Evolutionary conservation across 2,329 filamentous ascomycete genomes (phyloP).

Genomic region (Raffaelea albimanens): DNA sequence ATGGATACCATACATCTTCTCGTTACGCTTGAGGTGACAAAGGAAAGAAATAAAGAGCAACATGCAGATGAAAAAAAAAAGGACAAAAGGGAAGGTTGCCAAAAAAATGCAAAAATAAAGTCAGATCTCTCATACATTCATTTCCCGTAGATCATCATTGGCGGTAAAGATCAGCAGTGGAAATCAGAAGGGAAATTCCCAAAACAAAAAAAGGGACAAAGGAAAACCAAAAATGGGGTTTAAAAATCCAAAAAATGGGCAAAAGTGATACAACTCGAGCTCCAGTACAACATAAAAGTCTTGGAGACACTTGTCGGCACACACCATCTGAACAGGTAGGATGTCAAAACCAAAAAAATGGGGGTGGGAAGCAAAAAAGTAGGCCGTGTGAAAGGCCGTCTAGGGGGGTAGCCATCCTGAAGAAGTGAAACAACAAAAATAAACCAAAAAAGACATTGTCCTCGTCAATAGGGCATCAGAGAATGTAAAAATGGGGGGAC

Average conservation of each 20-base stretch:
- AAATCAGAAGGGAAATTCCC: background rate
- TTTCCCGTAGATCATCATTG: background rate
- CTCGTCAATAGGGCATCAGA: background rate
- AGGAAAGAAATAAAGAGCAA: background rate
- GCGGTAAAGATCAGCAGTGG: background rate
- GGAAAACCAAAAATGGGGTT: background rate
- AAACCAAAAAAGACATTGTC: conserved; percentile 2
- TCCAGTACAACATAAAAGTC: background rate
- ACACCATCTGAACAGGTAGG: background rate
- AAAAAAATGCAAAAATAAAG: background rate
- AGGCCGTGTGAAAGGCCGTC: conserved; percentile 2
- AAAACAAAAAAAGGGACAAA: conserved; percentile 1
- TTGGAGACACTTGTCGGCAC: background rate
- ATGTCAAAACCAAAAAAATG: background rate
- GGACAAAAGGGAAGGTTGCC: background rate
- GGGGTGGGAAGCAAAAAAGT: background rate
- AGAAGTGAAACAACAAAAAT: background rate
- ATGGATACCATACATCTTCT: background rate
- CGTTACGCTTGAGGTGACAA: background rate
- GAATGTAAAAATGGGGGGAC: background rate
- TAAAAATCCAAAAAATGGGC: too few species aligned
- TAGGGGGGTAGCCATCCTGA: background rate
- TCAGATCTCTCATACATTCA: background rate
- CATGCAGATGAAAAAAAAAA: background rate
- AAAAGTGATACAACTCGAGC: too few species aligned